Base-by-base conservation (phyloP, 176 grass and related monocot genomes). In the Poa pratensis region DNA sequence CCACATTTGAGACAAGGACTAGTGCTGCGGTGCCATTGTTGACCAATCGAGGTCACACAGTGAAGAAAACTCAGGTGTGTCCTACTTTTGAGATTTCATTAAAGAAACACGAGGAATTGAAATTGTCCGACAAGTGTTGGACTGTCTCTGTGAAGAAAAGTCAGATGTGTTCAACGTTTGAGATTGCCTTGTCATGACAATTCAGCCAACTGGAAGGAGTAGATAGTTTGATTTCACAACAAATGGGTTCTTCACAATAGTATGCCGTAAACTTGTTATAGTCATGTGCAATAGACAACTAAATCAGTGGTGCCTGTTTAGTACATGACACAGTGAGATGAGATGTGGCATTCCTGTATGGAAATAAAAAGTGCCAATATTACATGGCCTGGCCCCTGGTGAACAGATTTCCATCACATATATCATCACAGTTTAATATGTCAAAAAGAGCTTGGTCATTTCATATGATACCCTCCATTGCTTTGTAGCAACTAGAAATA, bases 391-490 rank as follows among this genome's bases (percentile, higher is more conserved):
- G 34, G 6, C 32, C 20, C 9, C 12, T 20, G 35, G 45, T 69
- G n/a, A 26, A 48, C 51, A 58, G 6, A 53, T 32, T 35, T 20
- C 24, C 53, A 69, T 68, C 22, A 69, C 64, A 83, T 78, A 73
- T 52, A 35, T 6, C 61, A 55, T 52, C 19, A 57, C 13, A 70
- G 40, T 18, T 59, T 28, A 75, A 27, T 27, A 84, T 49, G 54
- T 18, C 27, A 23, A 64, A 9, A 66, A 59, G 14, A 28, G 5
- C 73, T 1, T 85, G 40, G 20, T 19, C 20, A 6, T 50, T 75
- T 52, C 42, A 30, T 66, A 43, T 77, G 12, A 45, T 42, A 45
- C 28, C 27, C 11, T 32, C 46, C 12, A 22, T 35, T 85, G 75
- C 12, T 59, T 26, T 58, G 45, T 28, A 76, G 6, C 54, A 52